A percentile compares a stretch with the other conserved stretches of the same genome.
phyloP scores from a whole-genome alignment of 1,284 basidiomycete genomes.

The Violaceomyces palustris region DNA sequence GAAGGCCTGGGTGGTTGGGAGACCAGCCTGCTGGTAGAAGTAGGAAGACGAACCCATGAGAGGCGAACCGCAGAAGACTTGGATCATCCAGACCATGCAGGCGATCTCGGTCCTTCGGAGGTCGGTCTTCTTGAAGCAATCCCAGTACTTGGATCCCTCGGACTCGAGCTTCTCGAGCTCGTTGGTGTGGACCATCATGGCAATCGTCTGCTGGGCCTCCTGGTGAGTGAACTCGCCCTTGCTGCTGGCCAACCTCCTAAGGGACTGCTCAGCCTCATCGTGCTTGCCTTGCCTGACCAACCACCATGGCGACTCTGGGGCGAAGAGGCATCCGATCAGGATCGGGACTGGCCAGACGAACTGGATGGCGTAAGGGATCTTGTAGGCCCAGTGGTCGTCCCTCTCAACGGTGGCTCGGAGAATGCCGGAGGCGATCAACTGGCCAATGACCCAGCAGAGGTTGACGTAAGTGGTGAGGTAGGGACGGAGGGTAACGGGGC shows the following conservation, averaged over 20 bases:
- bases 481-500: constrained; percentile 56
- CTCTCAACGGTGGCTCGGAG: constrained; percentile 50
- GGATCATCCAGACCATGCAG: constrained; percentile 49
- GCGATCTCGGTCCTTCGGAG: constrained; percentile 56
- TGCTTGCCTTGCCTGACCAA: constrained; percentile 55
- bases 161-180: constrained; percentile 53
- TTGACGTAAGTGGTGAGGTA: constrained; percentile 58
- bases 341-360: constrained; percentile 54
- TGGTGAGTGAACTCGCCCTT: constrained; percentile 45
- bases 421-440: constrained; percentile 55
- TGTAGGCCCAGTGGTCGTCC: constrained; percentile 51
- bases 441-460: constrained; percentile 56
- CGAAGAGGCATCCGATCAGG: constrained; percentile 48
- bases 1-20: constrained; percentile 52
- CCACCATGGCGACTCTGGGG: constrained; percentile 56
- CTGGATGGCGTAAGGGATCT: constrained; percentile 55
- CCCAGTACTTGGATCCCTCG: constrained; percentile 53
- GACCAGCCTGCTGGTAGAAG: constrained; percentile 56
- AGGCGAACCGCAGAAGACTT: constrained; percentile 51
- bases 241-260: constrained; percentile 53
- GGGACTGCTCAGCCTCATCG: constrained; percentile 55
- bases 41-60: constrained; percentile 51
- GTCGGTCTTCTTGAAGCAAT: constrained; percentile 57
- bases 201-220: constrained; percentile 54
- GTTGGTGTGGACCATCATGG: constrained; percentile 56